Percentiles rank a stretch among this genome's conserved stretches.
phyloP scores from a whole-genome alignment of 2,329 filamentous ascomycete genomes.

The Talaromyces rugulosus region DNA sequence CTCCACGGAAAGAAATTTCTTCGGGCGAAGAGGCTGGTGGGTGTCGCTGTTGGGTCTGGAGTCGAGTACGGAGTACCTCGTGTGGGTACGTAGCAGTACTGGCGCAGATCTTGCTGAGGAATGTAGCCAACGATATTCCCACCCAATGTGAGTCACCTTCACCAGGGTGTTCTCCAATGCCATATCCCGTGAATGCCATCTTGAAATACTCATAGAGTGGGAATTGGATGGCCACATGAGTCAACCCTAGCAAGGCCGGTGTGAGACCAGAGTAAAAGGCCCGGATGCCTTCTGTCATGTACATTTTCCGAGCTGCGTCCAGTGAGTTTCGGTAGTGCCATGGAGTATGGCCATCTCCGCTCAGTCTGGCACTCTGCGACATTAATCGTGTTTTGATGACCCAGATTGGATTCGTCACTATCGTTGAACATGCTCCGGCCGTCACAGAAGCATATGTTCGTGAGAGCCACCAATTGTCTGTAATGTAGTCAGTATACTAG shows the following conservation, averaged over 20 bases:
- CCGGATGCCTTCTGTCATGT: constrained; percentile 75
- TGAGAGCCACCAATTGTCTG: constrained; percentile 71
- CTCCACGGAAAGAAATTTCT: constrained; percentile 47
- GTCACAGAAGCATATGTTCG: constrained; percentile 87
- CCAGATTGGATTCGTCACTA: constrained; percentile 97
- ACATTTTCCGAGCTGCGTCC: constrained; percentile 96
- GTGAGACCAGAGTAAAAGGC: constrained; percentile 96
- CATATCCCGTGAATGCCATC: constrained; percentile 80
- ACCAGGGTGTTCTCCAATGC: constrained; percentile 70
- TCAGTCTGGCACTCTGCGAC: constrained; percentile 69
- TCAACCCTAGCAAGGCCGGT: constrained; percentile 83
- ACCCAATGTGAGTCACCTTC: constrained; percentile 66
- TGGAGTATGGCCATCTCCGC: constrained; percentile 47
- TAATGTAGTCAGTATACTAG: neutral
- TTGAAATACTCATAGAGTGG: constrained; percentile 94
- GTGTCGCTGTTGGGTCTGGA: constrained; percentile 87
- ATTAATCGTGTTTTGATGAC: constrained; percentile 98
- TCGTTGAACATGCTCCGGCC: constrained; percentile 86
- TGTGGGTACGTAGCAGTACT: constrained; percentile 96
- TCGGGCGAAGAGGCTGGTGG: constrained; percentile 43
- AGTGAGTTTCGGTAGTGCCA: constrained; percentile 90
- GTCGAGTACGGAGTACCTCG: constrained; percentile 86
- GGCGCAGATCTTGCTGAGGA: constrained; percentile 89
- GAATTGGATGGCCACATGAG: constrained; percentile 96
- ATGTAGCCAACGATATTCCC: constrained; percentile 81